Evolutionary conservation across 768 basidiomycete species (phyloP).

Genomic region (Mycena maculata): DNA sequence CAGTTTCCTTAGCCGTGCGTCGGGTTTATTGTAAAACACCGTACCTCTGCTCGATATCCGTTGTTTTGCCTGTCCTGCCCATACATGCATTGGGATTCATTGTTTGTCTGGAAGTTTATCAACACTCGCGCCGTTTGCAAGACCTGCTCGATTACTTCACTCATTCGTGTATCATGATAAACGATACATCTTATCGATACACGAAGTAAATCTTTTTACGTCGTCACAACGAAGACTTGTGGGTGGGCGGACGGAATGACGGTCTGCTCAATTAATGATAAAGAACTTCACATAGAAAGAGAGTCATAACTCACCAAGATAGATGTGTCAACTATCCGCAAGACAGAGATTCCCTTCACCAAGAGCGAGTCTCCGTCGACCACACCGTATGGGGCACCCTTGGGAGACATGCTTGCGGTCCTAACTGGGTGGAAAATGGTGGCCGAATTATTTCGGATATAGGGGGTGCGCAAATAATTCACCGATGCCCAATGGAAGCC

Average conservation of each 20-base stretch:
- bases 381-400: constrained; percentile 35
- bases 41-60: no score
- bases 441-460: neutral
- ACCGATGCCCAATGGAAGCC: constrained; percentile 49
- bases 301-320: constrained; percentile 31
- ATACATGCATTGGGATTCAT: no score
- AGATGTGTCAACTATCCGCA: constrained; percentile 48
- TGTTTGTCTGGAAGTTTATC: no score
- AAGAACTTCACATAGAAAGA: neutral
- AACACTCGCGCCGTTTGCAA: no score
- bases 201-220: no score
- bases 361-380: constrained; percentile 41
- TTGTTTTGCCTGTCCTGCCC: no score
- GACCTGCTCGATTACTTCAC: no score
- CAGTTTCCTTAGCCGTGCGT: no score
- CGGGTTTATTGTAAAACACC: no score
- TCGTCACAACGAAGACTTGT: no score
- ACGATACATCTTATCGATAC: no score
- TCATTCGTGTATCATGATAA: no score
- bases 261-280: neutral
- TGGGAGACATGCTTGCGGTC: constrained; percentile 38
- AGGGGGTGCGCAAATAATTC: constrained; percentile 35
- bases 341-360: constrained; percentile 42
- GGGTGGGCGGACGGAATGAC: neutral
- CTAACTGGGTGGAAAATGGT: constrained; percentile 34